Conservation (phyloP, 2,329 filamentous ascomycete species). For the Colletotrichum spinosum region DNA sequence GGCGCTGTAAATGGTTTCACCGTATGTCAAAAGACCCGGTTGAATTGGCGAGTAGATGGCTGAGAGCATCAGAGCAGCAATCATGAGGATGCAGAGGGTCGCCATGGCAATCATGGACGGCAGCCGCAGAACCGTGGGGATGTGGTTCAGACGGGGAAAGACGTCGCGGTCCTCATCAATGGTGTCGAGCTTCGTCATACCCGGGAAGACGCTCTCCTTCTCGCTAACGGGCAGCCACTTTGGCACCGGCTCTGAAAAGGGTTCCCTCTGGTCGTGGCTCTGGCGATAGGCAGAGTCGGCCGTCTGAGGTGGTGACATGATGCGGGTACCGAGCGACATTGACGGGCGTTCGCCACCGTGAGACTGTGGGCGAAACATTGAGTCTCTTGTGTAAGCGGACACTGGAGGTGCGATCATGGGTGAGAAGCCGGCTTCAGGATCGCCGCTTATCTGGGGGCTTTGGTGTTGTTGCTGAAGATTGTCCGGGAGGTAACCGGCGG, state of each 20-base stretch:
- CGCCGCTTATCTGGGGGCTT: slow-evolving; percentile 27
- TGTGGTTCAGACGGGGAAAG: slow-evolving; percentile 71
- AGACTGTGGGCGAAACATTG: slow-evolving; percentile 25
- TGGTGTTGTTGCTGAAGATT: slow-evolving; percentile 42
- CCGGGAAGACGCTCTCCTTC: slow-evolving; percentile 28
- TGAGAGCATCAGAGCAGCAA: slow-evolving; percentile 77
- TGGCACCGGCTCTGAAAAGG: slow-evolving; percentile 8
- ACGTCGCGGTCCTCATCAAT: slow-evolving; percentile 52
- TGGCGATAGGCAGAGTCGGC: slow-evolving; percentile 24
- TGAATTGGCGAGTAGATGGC: slow-evolving; percentile 74
- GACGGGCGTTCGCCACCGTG: slow-evolving; percentile 19
- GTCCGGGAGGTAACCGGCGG: slow-evolving; percentile 43
- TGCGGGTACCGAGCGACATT: slow-evolving; percentile 33
- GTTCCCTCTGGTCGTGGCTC: slow-evolving; percentile 1
- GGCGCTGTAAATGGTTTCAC: slow-evolving; percentile 72
- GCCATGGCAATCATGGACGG: slow-evolving; percentile 71
- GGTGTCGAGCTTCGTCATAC: slow-evolving; percentile 42
- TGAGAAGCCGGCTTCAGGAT: slow-evolving; percentile 25
- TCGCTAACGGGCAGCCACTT: slow-evolving; percentile 51
- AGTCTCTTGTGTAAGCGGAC: slow-evolving; percentile 22
- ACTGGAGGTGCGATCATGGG: slow-evolving; percentile 17
- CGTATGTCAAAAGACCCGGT: slow-evolving; percentile 76
- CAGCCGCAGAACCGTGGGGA: slow-evolving; percentile 78
- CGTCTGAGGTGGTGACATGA: slow-evolving; percentile 31
- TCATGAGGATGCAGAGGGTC: slow-evolving; percentile 75